These are phyloP conservation scores for Ulota crispa DNA, from an alignment of 225 moss, liverwort and hornwort genomes.

Conservation along the genomic window DNA sequence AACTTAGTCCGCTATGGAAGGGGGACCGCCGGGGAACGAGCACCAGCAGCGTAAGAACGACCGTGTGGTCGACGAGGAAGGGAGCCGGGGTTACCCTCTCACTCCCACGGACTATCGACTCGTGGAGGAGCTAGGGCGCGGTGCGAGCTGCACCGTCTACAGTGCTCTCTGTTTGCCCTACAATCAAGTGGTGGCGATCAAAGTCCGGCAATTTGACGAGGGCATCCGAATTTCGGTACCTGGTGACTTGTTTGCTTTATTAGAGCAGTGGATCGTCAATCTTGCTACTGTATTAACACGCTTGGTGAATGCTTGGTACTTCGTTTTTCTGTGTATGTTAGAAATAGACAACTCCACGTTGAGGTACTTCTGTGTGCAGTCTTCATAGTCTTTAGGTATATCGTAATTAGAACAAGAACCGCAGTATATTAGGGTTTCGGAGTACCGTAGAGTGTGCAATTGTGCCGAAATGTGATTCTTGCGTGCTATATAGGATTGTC, in stretches of 20 bases:
- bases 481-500: neutral
- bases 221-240: slow-evolving; percentile 46
- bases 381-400: neutral
- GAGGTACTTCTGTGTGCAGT: neutral
- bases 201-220: slow-evolving; percentile 36
- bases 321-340: neutral
- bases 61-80: neutral
- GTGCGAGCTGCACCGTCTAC: slow-evolving; percentile 34
- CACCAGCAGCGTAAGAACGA: slow-evolving; percentile 12
- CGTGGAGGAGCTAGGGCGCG: slow-evolving; percentile 45
- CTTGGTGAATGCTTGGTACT: neutral
- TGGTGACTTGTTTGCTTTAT: neutral
- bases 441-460: neutral
- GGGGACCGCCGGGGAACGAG: slow-evolving; percentile 13
- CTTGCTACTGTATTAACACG: neutral
- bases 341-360: slow-evolving; percentile 15
- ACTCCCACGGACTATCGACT: slow-evolving; percentile 33
- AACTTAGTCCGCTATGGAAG: slow-evolving; percentile 34
- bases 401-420: neutral
- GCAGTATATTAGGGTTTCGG: slow-evolving; percentile 31
- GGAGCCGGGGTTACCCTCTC: slow-evolving; percentile 13
- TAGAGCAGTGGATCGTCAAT: neutral
- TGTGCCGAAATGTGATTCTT: neutral
- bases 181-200: slow-evolving; percentile 50
- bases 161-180: slow-evolving; percentile 44